Conservation (phyloP, 2,329 filamentous ascomycete species). For the Alternaria sp. region DNA sequence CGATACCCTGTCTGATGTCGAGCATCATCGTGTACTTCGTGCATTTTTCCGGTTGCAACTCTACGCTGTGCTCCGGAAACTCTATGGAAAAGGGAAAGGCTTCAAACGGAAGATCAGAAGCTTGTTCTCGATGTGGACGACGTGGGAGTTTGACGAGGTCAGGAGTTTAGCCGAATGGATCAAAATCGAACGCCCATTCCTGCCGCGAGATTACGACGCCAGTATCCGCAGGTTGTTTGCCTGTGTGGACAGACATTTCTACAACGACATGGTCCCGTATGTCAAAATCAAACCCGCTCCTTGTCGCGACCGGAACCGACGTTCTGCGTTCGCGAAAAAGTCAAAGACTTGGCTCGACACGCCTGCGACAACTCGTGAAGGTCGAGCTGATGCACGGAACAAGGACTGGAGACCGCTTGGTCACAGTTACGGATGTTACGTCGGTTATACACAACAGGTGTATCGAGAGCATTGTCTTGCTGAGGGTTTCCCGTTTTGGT, state of each 20-base stretch:
- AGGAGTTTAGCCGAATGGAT: constrained; percentile 3
- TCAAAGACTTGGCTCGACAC: not conserved
- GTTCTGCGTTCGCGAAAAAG: not conserved
- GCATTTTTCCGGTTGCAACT: not conserved
- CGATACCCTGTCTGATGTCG: not conserved
- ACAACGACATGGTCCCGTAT: constrained; percentile 1
- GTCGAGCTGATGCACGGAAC: not conserved
- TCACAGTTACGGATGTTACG: not conserved
- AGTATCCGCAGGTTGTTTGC: not conserved
- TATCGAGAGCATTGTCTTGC: not conserved
- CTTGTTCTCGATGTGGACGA: not conserved
- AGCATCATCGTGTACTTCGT: not conserved
- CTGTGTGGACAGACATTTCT: not conserved
- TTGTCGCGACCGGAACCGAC: not conserved
- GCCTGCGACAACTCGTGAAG: not conserved
- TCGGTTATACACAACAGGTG: not conserved
- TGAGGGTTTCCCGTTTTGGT: not conserved
- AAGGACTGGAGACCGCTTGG: not conserved
- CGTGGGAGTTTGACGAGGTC: constrained; percentile 2
- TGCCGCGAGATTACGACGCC: not conserved
- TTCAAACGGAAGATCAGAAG: not conserved
- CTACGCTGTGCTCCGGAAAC: not conserved
- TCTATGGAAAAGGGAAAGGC: not conserved
- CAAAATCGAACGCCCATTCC: not conserved
- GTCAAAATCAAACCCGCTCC: not conserved